A percentile compares a stretch with the other conserved stretches of the same genome.
These are phyloP conservation scores for Aegilops umbellulata DNA, from an alignment of 176 grass and related monocot species.

Conservation along the genomic window DNA sequence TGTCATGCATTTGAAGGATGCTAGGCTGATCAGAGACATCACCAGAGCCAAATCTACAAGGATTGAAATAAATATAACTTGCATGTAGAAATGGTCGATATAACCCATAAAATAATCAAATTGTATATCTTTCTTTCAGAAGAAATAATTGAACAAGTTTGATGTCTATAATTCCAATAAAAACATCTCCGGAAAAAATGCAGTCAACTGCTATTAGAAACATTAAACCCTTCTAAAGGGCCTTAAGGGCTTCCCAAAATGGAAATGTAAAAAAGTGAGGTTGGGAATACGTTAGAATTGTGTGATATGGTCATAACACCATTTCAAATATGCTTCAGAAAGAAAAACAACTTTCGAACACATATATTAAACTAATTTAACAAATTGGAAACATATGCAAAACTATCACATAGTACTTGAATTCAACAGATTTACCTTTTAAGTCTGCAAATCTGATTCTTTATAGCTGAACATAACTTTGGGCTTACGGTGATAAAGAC, in stretches of 20 bases:
- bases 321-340: not conserved
- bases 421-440: no score
- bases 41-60: conserved; percentile 51
- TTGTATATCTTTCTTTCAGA: not conserved
- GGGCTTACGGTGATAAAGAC: no score
- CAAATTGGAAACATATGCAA: no score
- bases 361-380: no score
- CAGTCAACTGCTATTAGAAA: not conserved
- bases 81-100: not conserved
- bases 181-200: not conserved
- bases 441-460: no score
- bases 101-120: not conserved
- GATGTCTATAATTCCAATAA: not conserved
- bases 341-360: not conserved
- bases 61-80: not conserved
- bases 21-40: conserved; percentile 13
- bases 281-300: not conserved
- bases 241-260: not conserved
- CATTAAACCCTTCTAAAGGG: not conserved
- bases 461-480: no score
- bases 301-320: not conserved
- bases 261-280: not conserved
- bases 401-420: no score
- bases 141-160: not conserved
- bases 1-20: conserved; percentile 55